Evolutionary conservation across 2,329 filamentous ascomycete species (phyloP), one percentile per base, ranked within the genome.

Genomic region (Fusarium sp.): DNA sequence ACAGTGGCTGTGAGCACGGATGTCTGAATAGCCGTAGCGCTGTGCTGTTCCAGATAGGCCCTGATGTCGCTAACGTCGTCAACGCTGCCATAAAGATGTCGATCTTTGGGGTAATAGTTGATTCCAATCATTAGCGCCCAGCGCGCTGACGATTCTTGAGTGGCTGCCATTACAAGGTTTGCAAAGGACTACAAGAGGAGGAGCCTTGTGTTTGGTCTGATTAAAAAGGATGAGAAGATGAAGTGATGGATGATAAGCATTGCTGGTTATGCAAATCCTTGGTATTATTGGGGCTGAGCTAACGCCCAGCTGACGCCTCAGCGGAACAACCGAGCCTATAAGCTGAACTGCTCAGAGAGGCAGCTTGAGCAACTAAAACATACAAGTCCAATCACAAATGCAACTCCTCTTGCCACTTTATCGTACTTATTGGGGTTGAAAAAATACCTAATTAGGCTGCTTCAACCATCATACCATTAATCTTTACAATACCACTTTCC

Each of bases 141-240:
- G 17, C 47, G 31, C n/a, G 12, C 6, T 11, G 47, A 14, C 1
- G n/a, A 25, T 4, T 25, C 4, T 7, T 50, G 7, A 14, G 12
- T 25, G 15, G 47, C 3, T 3, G 29, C 5, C 47, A 50, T 50
- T 7, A 0, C 0, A 5, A 35, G 14, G 15, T 18, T 11, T 22
- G 3, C 2, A 0, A 3, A 7, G 8, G 8, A 50, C 25, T 8
- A 2, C 7, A 0, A 18, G 22, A 35, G 46, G n/a, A 10, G 29
- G 7, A 0, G 14, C 0, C 0, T 22, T 14, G 0, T 14, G 29
- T 49, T 9, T 18, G 11, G 15, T 10, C n/a, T 50, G n/a, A 20
- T 25, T 4, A 1, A 20, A 11, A 25, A 11, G 12, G 3, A 25
- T 4, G 29, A 20, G 29, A 7, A 35, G 29, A 25, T 50, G 47